Conservation (phyloP, 306 rosid genomes). For the Rosa rugosa region DNA sequence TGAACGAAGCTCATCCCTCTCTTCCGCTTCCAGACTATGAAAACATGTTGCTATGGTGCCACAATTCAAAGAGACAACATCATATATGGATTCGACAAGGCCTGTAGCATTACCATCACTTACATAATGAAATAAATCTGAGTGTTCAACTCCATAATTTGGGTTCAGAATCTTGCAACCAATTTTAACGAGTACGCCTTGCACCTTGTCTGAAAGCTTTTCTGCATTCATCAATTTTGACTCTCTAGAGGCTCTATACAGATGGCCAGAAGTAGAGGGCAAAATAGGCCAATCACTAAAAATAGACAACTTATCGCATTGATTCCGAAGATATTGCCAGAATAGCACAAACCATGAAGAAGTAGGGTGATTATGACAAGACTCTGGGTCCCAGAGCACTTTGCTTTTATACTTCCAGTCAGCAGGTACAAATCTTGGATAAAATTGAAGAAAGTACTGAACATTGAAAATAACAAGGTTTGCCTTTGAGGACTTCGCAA, state of each 20-base stretch:
- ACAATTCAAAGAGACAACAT: constrained; percentile 45
- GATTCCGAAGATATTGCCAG: constrained; percentile 73
- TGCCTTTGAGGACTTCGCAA: constrained; percentile 81
- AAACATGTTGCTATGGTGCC: constrained; percentile 50
- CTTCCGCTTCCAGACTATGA: constrained; percentile 58
- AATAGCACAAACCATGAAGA: constrained; percentile 75
- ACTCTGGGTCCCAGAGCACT: constrained; percentile 78
- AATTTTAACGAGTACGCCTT: constrained; percentile 58
- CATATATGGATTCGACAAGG: constrained; percentile 65
- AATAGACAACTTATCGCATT: constrained; percentile 52
- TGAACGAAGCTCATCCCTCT: constrained; percentile 68
- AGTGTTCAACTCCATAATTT: constrained; percentile 64
- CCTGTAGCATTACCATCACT: constrained; percentile 67
- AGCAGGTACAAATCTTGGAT: constrained; percentile 70
- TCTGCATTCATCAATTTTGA: constrained; percentile 66
- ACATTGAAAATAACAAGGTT: constrained; percentile 57
- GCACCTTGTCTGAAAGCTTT: constrained; percentile 56
- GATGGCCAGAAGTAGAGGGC: constrained; percentile 77
- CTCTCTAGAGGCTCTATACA: constrained; percentile 66
- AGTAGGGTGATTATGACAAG: constrained; percentile 66
- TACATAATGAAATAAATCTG: constrained; percentile 65
- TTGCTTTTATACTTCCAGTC: constrained; percentile 83
- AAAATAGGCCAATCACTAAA: constrained; percentile 94
- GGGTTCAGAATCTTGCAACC: constrained; percentile 75
- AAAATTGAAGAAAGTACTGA: constrained; percentile 65